A percentile compares a stretch with the other conserved stretches of the same genome.
Evolutionary conservation across 2,329 filamentous ascomycete genomes (phyloP).

Genomic region (Penicillium griseofulvum): DNA sequence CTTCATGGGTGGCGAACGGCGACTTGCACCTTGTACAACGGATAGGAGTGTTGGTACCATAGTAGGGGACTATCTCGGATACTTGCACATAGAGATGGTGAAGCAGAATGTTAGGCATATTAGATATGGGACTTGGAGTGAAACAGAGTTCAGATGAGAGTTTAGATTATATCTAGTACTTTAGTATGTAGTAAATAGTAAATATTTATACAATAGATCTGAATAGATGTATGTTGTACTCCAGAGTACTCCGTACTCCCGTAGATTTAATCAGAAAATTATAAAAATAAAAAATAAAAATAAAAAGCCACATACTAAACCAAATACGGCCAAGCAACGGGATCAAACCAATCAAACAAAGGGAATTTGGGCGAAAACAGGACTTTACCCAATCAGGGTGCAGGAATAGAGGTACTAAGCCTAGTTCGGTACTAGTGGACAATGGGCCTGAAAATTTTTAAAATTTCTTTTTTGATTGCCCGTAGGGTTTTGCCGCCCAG

Average conservation of each 20-base stretch:
- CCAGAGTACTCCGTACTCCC: too few species aligned
- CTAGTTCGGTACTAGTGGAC: slow-evolving; percentile 23
- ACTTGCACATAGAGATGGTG: background rate
- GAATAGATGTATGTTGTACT: background rate
- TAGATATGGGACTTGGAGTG: background rate
- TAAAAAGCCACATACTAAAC: slow-evolving; percentile 1
- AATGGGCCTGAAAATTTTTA: slow-evolving; percentile 16
- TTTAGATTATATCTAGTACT: background rate
- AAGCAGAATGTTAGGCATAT: background rate
- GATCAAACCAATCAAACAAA: slow-evolving; percentile 9
- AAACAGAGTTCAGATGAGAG: background rate
- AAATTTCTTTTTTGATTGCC: slow-evolving; percentile 15
- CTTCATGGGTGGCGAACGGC: slow-evolving; percentile 6
- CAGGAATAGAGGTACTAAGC: slow-evolving; percentile 6
- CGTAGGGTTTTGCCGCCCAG: slow-evolving; percentile 30
- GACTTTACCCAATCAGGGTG: slow-evolving; percentile 7
- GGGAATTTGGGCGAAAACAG: slow-evolving; percentile 8
- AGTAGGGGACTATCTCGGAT: background rate
- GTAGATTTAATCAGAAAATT: background rate
- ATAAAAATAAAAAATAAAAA: background rate
- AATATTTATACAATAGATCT: too few species aligned
- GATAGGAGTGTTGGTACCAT: background rate
- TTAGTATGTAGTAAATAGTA: too few species aligned
- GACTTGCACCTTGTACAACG: background rate
- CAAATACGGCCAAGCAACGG: background rate